Percentiles rank a stretch among this genome's conserved stretches.
Evolutionary conservation across 371 early-diverging fungal genomes (phyloP).

Genomic region (Mucor irregularis): DNA sequence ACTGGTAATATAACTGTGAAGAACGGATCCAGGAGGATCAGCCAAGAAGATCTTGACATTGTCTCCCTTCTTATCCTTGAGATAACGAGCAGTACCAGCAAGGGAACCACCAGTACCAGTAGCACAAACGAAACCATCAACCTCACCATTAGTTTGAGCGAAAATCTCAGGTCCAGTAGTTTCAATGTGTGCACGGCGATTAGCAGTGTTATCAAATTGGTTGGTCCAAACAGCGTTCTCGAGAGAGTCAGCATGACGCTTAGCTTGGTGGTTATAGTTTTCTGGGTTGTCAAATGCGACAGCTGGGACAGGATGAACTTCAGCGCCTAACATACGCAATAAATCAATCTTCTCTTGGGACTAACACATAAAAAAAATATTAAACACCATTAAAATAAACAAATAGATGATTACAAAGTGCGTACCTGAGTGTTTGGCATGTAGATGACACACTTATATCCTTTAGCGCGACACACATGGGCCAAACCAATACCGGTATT

Average conservation of each 20-base stretch:
- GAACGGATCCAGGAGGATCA: conserved; percentile 93
- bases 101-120: conserved; percentile 95
- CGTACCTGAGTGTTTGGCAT: conserved; percentile 94
- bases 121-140: conserved; percentile 90
- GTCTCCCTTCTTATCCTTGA: conserved; percentile 72
- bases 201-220: conserved; percentile 86
- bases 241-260: conserved; percentile 75
- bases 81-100: conserved; percentile 80
- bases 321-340: conserved; percentile 89
- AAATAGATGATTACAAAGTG: not conserved
- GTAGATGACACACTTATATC: conserved; percentile 94
- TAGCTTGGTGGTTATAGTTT: conserved; percentile 96
- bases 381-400: no score
- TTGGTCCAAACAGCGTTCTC: conserved; percentile 96
- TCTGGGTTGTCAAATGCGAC: conserved; percentile 89
- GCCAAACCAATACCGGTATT: conserved; percentile 97
- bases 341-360: conserved; percentile 94
- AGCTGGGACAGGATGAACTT: conserved; percentile 87
- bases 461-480: conserved; percentile 93
- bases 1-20: conserved; percentile 77
- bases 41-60: conserved; percentile 81
- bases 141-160: conserved; percentile 76
- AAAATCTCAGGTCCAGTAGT: conserved; percentile 96
- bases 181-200: conserved; percentile 89
- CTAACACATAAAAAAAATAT: no score